Evolutionary conservation across 176 grass and related monocot species (phyloP), one percentile per base, ranked within the genome.

Genomic region (Bolboschoenus planiculmis): DNA sequence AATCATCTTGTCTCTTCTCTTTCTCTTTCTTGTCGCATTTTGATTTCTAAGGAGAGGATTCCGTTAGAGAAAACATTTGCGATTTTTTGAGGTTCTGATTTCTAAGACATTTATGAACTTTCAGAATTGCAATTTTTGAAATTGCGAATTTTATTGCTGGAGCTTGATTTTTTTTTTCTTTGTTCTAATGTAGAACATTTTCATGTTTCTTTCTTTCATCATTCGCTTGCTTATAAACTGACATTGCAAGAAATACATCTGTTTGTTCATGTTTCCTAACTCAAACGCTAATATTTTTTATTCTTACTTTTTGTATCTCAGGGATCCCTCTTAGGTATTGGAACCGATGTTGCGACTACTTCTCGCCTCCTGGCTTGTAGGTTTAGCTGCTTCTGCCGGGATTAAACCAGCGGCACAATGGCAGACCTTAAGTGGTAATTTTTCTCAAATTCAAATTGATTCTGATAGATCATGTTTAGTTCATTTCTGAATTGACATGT

Each of bases 401-500:
- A 86, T 78, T 16, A 40, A 53, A 83, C 86, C 87, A 33, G 31
- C 63, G 40, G 68, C 84, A 20, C 88, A 90, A 95, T 95, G 93
- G 93, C 88, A 62, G 81, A 95, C 93, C 53, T 88, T 92, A 59
- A 84, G 31, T 10, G 93, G 92, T 94, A 91, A 82, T 73, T 56
- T 51, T 42, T 82, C 7, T 82, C 75, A 57, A 54, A 79, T 39
- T 30, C 36, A n/a, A 47, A 85, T 56, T 44, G 35, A 40, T 68
- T 65, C 56, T 46, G 36, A 46, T 56, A 35, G 9, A 50, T 5
- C 78, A 56, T 20, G 55, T 83, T 5, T 82, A 37, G 5, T 77
- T 85, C 6, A 35, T 79, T 37, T 24, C 84, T 59, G 65, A 7
- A 47, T 86, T 59, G 10, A 10, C 70, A 61, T 56, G 78, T 71